Base-by-base conservation (phyloP, 75 land plant species). In the Picea glauca region DNA sequence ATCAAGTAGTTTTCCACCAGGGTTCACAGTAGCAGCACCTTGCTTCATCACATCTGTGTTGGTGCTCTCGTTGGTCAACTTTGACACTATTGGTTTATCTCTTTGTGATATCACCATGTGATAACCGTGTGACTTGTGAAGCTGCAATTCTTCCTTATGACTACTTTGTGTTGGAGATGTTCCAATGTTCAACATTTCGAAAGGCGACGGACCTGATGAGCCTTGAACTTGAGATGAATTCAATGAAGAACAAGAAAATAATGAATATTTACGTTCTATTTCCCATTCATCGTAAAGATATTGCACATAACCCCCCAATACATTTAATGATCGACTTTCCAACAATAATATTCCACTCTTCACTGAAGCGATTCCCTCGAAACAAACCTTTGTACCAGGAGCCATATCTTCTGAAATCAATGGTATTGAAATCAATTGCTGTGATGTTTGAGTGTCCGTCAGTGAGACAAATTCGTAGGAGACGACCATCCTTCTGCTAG, bases 251-350 rank as follows among this genome's bases (percentile, higher is more conserved):
- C 92, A 88, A 40, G 92, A 80, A 7, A 88, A 77, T 56, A 88
- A 88, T 5, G 94, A 87, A 76, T 91, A 96, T 76, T 96, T 96
- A 75, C 78, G 78, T 66, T 83, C 90, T 83, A 93, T 87, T 79
- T 87, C 76, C 96, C 96, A 96, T 58, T 90, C 91, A 57, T 96
- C 96, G 84, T 90, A 86, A n/a, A 96, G 88, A 38, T 89, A 62
- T 84, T 84, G 79, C 18, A 96, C 98, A 78, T 85, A 78, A 78
- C 98, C 98, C 60, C 98, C 96, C 60, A 91, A 58, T 32, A 93
- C 50, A 26, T 72, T 77, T 21, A 96, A 30, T 58, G 81, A 80
- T 67, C 82, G 78, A 58, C 88, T 73, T 76, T 85, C 89, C 64
- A 94, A 86, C 78, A 95, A 89, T 46, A 89, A 5, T 77, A 96